A percentile compares a stretch with the other conserved stretches of the same genome.
Evolutionary conservation across 164 flowering plant genomes (phyloP).

Genomic region (Amborella trichopoda): DNA sequence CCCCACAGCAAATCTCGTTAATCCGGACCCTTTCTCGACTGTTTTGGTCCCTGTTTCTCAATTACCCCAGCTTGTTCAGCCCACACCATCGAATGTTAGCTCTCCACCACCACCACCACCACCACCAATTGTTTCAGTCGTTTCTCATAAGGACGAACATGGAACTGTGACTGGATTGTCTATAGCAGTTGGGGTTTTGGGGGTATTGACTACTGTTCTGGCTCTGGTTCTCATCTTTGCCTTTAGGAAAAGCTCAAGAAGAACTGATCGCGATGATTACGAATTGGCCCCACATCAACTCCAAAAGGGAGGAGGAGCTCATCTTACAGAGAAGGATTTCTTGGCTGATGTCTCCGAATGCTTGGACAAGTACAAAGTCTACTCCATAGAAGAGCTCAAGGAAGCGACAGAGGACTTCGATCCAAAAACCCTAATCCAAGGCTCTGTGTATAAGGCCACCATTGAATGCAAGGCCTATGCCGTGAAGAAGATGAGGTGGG

Average conservation of each 20-base stretch:
- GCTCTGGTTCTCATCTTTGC: too few relatives aligned
- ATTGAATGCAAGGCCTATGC: constrained; percentile 55
- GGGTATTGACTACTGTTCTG: constrained; percentile 6
- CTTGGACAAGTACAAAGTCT: constrained; percentile 83
- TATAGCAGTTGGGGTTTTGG: constrained; percentile 39
- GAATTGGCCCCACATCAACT: too few relatives aligned
- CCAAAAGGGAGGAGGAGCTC: not conserved
- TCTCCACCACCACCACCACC: constrained; percentile 3
- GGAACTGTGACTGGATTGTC: constrained; percentile 37
- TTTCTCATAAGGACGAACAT: constrained; percentile 12
- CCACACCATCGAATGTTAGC: constrained; percentile 11
- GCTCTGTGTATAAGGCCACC: constrained; percentile 68
- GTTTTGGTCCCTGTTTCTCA: constrained; percentile 55
- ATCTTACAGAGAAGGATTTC: constrained; percentile 13
- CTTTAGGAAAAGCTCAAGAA: too few relatives aligned
- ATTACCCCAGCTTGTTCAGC: constrained; percentile 47
- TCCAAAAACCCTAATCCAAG: constrained; percentile 44
- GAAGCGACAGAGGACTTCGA: constrained; percentile 62
- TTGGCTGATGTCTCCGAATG: constrained; percentile 82
- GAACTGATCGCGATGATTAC: too few relatives aligned
- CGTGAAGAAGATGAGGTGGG: constrained; percentile 95
- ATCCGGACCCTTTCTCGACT: constrained; percentile 32
- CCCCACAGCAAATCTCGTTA: not conserved
- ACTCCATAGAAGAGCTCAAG: constrained; percentile 45
- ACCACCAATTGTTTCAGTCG: not conserved